Percentiles rank a stretch among this genome's conserved stretches.
Evolutionary conservation across 371 early-diverging fungal genomes (phyloP).

Genomic region (Encephalitozoon cuniculi): DNA sequence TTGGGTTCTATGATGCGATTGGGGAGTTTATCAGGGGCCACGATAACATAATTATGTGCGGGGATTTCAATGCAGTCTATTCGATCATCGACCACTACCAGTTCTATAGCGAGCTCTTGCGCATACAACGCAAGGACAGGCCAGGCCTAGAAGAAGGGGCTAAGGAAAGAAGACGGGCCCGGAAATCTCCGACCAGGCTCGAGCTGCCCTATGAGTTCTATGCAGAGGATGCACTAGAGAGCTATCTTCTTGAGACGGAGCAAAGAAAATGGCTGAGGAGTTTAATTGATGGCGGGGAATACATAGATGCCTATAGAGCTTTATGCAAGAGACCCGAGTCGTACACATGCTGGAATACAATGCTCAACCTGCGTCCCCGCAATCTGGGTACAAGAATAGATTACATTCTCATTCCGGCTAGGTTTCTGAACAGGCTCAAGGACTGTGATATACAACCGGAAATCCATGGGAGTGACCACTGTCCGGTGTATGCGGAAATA

Average conservation of each 20-base stretch:
- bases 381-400: constrained; percentile 70
- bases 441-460: constrained; percentile 64
- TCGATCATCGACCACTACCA: constrained; percentile 70
- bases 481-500: constrained; percentile 68
- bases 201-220: constrained; percentile 63
- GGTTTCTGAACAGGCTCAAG: constrained; percentile 63
- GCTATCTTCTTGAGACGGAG: constrained; percentile 65
- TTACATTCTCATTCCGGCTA: constrained; percentile 67
- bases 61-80: constrained; percentile 70
- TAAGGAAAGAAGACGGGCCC: not conserved
- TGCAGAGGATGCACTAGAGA: constrained; percentile 62
- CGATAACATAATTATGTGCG: constrained; percentile 66
- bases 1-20: constrained; percentile 54
- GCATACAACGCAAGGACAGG: not conserved
- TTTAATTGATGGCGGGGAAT: constrained; percentile 55
- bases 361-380: constrained; percentile 58
- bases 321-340: constrained; percentile 50
- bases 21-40: constrained; percentile 62
- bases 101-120: constrained; percentile 28
- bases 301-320: constrained; percentile 62
- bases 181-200: not conserved
- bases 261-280: constrained; percentile 68
- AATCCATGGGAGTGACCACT: constrained; percentile 75
- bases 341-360: constrained; percentile 68
- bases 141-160: not conserved